Percentiles rank a stretch among this genome's conserved stretches.
phyloP scores from a whole-genome alignment of 805 yeast species.

The Scheffersomyces spartinae region DNA sequence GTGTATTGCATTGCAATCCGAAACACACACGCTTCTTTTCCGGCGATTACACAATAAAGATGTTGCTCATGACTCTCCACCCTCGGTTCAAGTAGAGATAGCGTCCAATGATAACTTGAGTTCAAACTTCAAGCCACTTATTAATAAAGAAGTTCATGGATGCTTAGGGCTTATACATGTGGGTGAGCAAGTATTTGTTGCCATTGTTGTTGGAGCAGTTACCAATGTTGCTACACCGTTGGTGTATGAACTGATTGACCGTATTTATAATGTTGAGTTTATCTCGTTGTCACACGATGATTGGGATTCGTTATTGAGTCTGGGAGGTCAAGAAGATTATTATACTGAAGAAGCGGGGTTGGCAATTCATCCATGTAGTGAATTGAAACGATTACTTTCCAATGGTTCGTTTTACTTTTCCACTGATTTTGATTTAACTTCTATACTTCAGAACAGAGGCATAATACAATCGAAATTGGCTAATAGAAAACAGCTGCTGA shows the following conservation, averaged over 20 bases:
- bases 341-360: too few relatives aligned
- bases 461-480: too few relatives aligned
- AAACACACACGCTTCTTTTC: conserved; percentile 34
- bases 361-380: conserved; percentile 66
- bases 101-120: conserved; percentile 25
- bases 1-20: conserved; percentile 31
- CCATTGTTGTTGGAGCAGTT: conserved; percentile 56
- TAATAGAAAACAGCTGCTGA: too few relatives aligned
- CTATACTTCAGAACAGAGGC: conserved; percentile 72
- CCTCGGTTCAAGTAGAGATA: conserved; percentile 38
- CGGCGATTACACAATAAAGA: conserved; percentile 23
- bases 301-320: too few relatives aligned
- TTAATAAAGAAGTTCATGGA: conserved; percentile 39
- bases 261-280: conserved; percentile 80
- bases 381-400: conserved; percentile 61
- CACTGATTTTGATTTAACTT: conserved; percentile 84
- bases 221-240: conserved; percentile 74
- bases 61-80: conserved; percentile 30
- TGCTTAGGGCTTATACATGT: conserved; percentile 75
- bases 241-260: conserved; percentile 66
- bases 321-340: too few relatives aligned
- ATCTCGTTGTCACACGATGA: conserved; percentile 55
- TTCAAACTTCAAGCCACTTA: conserved; percentile 22
- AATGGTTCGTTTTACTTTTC: conserved; percentile 91
- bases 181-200: conserved; percentile 18